Percentiles rank a stretch among this genome's conserved stretches.
Conservation (phyloP, 176 grass and related monocot species). For the Cymbopogon citratus region DNA sequence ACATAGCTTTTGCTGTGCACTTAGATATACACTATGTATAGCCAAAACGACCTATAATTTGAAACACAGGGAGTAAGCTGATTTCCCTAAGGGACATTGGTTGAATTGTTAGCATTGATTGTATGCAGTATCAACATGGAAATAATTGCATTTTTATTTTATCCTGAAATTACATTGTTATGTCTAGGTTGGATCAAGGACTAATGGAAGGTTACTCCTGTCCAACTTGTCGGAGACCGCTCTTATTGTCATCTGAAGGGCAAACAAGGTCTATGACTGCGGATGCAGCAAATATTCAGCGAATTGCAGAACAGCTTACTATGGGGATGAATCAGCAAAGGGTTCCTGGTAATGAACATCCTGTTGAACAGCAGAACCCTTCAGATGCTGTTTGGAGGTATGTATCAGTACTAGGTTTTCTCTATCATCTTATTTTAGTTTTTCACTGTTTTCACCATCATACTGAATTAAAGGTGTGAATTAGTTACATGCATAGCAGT, state of each 20-base stretch:
- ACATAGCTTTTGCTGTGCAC: not conserved
- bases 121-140: not conserved
- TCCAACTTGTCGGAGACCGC: constrained; percentile 90
- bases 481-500: no score
- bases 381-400: constrained; percentile 89
- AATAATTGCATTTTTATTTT: not conserved
- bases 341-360: constrained; percentile 46
- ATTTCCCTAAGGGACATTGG: not conserved
- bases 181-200: constrained; percentile 93
- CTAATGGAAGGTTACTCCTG: constrained; percentile 90
- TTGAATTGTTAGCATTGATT: constrained; percentile 19
- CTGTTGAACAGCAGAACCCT: constrained; percentile 58
- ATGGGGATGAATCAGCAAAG: constrained; percentile 60
- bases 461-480: no score
- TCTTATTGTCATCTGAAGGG: constrained; percentile 58
- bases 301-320: constrained; percentile 67
- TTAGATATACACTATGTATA: not conserved
- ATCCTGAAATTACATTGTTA: not conserved
- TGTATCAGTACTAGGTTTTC: not conserved
- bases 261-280: constrained; percentile 35
- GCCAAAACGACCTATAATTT: not conserved
- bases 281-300: constrained; percentile 44
- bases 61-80: not conserved
- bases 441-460: no score
- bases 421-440: no score